Evolutionary conservation across 306 rosid species (phyloP), one percentile per base, ranked within the genome.

Genomic region (Cicer judaicum): DNA sequence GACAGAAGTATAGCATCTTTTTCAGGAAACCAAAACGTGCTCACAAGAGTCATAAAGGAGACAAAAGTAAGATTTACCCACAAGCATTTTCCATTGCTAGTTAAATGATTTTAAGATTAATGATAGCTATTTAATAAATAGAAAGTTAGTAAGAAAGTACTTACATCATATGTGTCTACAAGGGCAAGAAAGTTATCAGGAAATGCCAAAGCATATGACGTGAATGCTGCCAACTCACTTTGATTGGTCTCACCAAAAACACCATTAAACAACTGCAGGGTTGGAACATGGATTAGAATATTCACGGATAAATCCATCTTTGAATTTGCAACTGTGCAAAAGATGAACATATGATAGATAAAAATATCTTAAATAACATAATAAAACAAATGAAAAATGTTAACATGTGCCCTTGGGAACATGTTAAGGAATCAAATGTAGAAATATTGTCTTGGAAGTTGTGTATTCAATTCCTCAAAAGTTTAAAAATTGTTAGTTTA

Each of bases 161-260:
- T 86, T 80, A 92, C 99, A 81, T 95, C 99, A 81, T 95, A 95
- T 39, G 99, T 95, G 85, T 95, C 99, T 64, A 95, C 99, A 61
- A 95, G 99, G 73, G 98, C 99, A 78, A 92, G 88, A 87, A 95
- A 95, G 85, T 56, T 73, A 67, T 74, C 72, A 72, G 99, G 99
- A 80, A 92, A 95, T 81, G 99, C 99, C 89, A 92, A 81, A 6
- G 99, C 99, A 79, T 95, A 95, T 6, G 99, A 95, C 2, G 84
- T 82, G 88, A 95, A 90, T 18, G 99, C 99, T 74, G 99, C 99
- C 77, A 95, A 76, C 88, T 95, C 99, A 12, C 97, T 92, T 78
- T 85, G 99, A 89, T 95, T 95, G 82, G 99, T 95, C 88, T 92
- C 99, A 7, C 96, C 92, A 78, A 89, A 90, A 80, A 39, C 70